A percentile compares a stretch with the other conserved stretches of the same genome.
These are phyloP conservation scores for Gloeostereum incarnatum DNA, from an alignment of 768 basidiomycete genomes.

Conservation along the genomic window DNA sequence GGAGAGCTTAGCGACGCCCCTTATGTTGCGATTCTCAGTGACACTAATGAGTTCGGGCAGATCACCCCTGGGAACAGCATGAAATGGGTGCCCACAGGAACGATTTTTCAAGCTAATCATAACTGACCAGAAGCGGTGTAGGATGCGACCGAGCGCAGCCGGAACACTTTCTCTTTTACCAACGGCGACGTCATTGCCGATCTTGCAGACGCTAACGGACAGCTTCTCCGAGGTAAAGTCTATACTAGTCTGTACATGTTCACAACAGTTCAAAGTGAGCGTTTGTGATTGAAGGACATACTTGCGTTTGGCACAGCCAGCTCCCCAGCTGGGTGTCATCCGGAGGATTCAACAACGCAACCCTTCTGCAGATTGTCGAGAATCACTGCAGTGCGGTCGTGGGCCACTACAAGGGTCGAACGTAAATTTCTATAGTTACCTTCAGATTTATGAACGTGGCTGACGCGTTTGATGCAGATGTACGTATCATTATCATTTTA, in stretches of 20 bases:
- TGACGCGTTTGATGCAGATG: neutral
- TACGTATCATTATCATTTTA: neutral
- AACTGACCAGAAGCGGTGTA: constrained; percentile 9
- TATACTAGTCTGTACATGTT: neutral
- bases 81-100: constrained; percentile 37
- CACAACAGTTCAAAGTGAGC: neutral
- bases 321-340: constrained; percentile 40
- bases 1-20: constrained; percentile 31
- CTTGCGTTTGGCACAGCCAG: constrained; percentile 43
- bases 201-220: constrained; percentile 34
- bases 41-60: constrained; percentile 31
- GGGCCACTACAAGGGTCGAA: constrained; percentile 42
- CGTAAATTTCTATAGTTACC: constrained; percentile 20
- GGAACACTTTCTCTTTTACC: constrained; percentile 35
- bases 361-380: constrained; percentile 32
- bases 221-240: constrained; percentile 31
- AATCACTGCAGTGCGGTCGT: constrained; percentile 41
- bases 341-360: constrained; percentile 30
- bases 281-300: constrained; percentile 22
- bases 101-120: neutral
- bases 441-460: neutral
- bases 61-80: constrained; percentile 43
- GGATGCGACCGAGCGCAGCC: constrained; percentile 44
- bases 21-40: constrained; percentile 28
- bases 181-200: constrained; percentile 33